A percentile compares a stretch with the other conserved stretches of the same genome.
These are phyloP conservation scores for Apiospora hydei DNA, from an alignment of 2,329 filamentous ascomycete genomes.

Conservation along the genomic window DNA sequence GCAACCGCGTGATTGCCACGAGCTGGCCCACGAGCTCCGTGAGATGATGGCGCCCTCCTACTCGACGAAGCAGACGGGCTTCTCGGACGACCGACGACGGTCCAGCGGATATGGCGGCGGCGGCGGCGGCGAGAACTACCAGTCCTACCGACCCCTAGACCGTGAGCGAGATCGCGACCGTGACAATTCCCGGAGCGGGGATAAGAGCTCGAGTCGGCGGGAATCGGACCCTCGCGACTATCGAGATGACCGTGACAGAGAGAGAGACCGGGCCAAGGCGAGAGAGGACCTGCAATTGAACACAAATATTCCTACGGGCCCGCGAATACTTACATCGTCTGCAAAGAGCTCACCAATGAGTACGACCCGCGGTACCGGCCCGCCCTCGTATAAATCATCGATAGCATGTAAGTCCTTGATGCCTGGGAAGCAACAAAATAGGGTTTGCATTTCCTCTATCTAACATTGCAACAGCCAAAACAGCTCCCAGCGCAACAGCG, in stretches of 20 bases:
- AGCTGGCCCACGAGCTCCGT: conserved; percentile 5
- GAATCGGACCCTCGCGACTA: neutral
- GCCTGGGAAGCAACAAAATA: neutral
- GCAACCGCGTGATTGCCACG: neutral
- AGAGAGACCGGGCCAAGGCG: neutral
- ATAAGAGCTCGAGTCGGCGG: neutral
- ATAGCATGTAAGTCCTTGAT: neutral
- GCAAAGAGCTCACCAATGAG: neutral
- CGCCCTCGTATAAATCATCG: neutral
- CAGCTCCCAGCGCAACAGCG: neutral
- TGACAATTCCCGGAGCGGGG: neutral
- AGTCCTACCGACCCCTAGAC: conserved; percentile 6
- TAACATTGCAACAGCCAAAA: neutral
- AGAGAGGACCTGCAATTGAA: conserved; percentile 5
- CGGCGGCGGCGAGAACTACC: neutral
- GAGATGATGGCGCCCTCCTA: conserved; percentile 9
- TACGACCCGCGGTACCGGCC: neutral
- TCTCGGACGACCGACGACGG: conserved; percentile 1
- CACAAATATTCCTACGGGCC: conserved; percentile 10
- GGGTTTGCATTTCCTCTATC: neutral
- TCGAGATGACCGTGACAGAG: conserved; percentile 5
- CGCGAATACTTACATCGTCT: neutral
- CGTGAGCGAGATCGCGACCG: conserved; percentile 9
- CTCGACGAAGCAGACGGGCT: neutral
- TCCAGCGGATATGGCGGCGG: neutral